Conservation (phyloP, 169 alveolate genomes). For the Plasmodium cynomolgi region DNA sequence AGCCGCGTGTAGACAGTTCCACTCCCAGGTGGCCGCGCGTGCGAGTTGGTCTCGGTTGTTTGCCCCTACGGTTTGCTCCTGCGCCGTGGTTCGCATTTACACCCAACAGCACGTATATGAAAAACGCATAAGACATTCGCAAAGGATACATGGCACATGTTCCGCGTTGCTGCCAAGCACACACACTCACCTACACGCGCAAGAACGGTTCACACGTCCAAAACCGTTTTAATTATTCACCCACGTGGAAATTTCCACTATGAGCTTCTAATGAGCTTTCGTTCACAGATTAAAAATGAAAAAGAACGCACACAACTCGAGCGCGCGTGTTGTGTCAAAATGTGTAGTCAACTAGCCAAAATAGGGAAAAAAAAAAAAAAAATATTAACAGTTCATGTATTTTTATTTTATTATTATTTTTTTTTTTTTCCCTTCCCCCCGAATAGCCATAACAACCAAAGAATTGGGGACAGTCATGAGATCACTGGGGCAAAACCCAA, state of each 20-base stretch:
- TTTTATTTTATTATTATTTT: neutral
- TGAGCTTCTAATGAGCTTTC: conserved; percentile 2
- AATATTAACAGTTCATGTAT: neutral
- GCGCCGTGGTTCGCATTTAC: neutral
- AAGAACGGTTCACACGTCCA: neutral
- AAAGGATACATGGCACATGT: neutral
- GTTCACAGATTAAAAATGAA: neutral
- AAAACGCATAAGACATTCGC: conserved; percentile 3
- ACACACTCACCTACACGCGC: neutral
- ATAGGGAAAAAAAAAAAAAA: neutral
- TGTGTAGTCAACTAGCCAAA: conserved; percentile 1
- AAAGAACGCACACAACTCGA: neutral
- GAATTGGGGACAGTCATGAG: conserved; percentile 98
- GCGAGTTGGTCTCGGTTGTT: neutral
- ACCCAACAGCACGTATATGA: neutral
- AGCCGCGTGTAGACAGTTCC: neutral
- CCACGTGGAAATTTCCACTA: neutral
- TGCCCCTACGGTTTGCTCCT: neutral
- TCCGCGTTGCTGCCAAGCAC: neutral
- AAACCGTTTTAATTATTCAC: neutral
- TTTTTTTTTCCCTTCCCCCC: conserved; percentile 13
- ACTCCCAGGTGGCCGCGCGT: neutral
- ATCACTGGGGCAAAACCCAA: conserved; percentile 96
- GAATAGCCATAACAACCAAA: conserved; percentile 94
- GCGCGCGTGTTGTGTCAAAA: neutral